Base-by-base conservation (phyloP, 352 stramenopile species). In the Phytophthora chlamydospora region DNA sequence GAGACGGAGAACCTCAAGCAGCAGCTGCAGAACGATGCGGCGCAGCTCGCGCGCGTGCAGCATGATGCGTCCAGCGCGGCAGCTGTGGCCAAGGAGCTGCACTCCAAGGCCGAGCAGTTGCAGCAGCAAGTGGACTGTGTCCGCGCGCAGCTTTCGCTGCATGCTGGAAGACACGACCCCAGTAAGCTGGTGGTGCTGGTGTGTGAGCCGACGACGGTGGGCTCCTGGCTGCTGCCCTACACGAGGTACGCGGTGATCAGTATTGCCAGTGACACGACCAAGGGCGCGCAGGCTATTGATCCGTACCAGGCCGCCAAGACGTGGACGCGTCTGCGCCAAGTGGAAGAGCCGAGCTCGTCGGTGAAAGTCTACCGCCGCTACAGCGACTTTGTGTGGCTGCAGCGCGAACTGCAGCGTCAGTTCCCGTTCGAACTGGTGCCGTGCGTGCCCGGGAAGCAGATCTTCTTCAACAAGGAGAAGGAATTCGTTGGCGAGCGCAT, bases 401-500 rank as follows among this genome's bases (percentile, higher is more conserved):
- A 92, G 52, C 67, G 74, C 13, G 78, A 89, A 48, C 56, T 95
- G 10, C 68, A 77, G 38, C 76, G 75, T 38, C 65, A 80, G n/a
- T 93, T 88, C 40, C 85, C 85, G 16, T 89, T 88, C 44, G 75
- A 90, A 21, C 65, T 95, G 31, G 82, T 95, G 11, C 85, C 85
- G 17, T 87, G 73, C 14, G 69, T 95, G 16, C 85, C 85, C 0
- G 83, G 71, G 6, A 95, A 95, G 45, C 83, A 92, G 35, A 43
- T 93, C 13, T 89, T 93, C 31, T 88, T 93, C 58, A 93, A 93
- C 72, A 90, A 90, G 38, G 80, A 90, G 52, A 89, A 86, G 51
- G 85, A 95, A 56, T 95, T 95, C 79, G 85, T 95, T 12, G 80
- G 78, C 12, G 83, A 93, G 58, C 80, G 85, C n/a, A 95, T 95